phyloP scores from a whole-genome alignment of 2,329 filamentous ascomycete species.

The Leptographium radiaticola region DNA sequence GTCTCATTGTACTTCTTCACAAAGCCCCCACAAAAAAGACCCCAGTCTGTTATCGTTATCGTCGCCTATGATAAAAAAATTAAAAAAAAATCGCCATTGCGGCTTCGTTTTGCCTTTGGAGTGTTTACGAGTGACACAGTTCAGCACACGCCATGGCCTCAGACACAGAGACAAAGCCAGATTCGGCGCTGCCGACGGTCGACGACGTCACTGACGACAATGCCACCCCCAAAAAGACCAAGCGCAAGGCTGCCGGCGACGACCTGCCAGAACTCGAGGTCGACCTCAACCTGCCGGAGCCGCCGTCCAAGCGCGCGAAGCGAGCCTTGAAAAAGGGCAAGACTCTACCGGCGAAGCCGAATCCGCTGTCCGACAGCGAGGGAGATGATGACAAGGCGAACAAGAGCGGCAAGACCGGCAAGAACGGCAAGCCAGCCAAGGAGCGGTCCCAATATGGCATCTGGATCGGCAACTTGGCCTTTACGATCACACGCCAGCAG shows the following conservation, averaged over 20 bases:
- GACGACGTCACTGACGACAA: background rate
- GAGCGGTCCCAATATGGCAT: conserved; percentile 69
- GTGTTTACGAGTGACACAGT: background rate
- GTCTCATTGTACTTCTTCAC: no score
- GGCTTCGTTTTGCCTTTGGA: no score
- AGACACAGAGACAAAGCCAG: background rate
- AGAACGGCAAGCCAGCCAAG: conserved; percentile 22
- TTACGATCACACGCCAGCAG: conserved; percentile 59
- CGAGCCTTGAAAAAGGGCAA: conserved; percentile 82
- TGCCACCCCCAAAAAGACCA: conserved; percentile 57
- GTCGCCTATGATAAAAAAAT: background rate
- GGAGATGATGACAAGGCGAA: background rate
- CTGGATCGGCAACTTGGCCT: conserved; percentile 95
- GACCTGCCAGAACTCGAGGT: conserved; percentile 66
- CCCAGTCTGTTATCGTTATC: background rate
- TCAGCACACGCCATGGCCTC: background rate
- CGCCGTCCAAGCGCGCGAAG: conserved; percentile 85
- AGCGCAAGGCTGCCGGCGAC: conserved; percentile 48
- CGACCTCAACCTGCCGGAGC: conserved; percentile 78
- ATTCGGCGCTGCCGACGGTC: background rate
- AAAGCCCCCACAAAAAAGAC: no score
- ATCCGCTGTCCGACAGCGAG: conserved; percentile 14
- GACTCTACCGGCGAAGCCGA: conserved; percentile 29
- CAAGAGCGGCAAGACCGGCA: conserved; percentile 12
- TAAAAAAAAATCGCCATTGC: background rate